Evolutionary conservation across 2,329 filamentous ascomycete genomes (phyloP), one percentile per base, ranked within the genome.

Genomic region (Dryadomyces quercus-mongolicae): DNA sequence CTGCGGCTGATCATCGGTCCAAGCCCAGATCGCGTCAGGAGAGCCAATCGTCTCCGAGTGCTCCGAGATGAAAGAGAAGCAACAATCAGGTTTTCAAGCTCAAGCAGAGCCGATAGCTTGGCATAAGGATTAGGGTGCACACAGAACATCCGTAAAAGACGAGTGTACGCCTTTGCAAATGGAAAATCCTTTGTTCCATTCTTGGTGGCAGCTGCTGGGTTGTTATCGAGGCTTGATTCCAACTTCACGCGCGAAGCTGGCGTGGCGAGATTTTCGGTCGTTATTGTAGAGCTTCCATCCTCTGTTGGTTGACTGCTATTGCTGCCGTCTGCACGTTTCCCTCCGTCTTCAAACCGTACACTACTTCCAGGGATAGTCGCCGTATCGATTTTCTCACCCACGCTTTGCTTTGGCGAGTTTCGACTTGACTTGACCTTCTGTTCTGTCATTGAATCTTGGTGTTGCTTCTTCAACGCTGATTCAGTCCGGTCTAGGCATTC

Each of bases 101-200:
- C 89, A 57, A 85, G 83, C 5, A 97, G 73, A 0, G 88, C 85
- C 59, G 85, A 84, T 13, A 98, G 77, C 68, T 98, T 98, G 21
- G 81, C 78, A 60, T 86, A 86, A 0, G 93, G 93, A 64, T 93
- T 95, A 0, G 88, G 87, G 60, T 94, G 88, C 4, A 91, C 87
- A 45, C 88, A 89, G 61, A 98, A 95, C 71, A 89, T 90, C 59
- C 82, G 83, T 36, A 97, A 74, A 1, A 97, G 74, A 13, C 85
- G 82, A 60, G 82, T 77, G 64, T 95, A 96, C 0, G 90, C 86
- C 60, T 82, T 81, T 52, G 81, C 81, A 64, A 92, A 96, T 0
- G 88, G 87, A 61, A 95, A 95, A 43, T 86, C 82, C 2, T 69
- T 59, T 3, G 64, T 64, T 13, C 67, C 66, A 57, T 66, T 74